These are phyloP conservation scores for Actinidia chinensis DNA, from an alignment of 179 eudicot species.

Conservation along the genomic window DNA sequence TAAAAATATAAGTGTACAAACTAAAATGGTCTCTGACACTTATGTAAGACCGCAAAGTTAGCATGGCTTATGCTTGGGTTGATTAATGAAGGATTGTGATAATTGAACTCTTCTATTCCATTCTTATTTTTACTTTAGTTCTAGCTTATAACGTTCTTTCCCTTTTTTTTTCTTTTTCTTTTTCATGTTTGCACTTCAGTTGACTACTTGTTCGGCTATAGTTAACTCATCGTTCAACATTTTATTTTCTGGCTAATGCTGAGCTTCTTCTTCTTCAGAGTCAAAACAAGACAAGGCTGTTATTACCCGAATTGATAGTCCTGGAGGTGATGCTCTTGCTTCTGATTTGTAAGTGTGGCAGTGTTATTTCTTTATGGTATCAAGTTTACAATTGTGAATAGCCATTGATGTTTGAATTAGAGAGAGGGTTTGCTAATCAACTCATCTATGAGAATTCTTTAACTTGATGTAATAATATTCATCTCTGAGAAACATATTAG, in stretches of 20 bases:
- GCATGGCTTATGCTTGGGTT: background rate
- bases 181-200: background rate
- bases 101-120: background rate
- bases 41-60: background rate
- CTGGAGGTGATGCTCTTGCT: slow-evolving; percentile 99
- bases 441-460: background rate
- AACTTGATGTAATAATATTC: no score
- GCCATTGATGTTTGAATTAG: background rate
- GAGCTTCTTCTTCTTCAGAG: slow-evolving; percentile 39
- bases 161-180: background rate
- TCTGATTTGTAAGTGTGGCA: slow-evolving; percentile 84
- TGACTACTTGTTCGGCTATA: background rate
- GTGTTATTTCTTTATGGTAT: background rate
- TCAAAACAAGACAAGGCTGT: slow-evolving; percentile 80
- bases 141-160: background rate
- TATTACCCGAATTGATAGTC: slow-evolving; percentile 86
- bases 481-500: no score
- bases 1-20: background rate
- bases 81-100: background rate
- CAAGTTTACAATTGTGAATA: background rate
- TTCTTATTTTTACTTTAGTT: background rate
- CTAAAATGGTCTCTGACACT: background rate
- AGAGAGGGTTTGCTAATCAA: background rate
- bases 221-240: background rate
- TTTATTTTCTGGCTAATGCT: background rate